Evolutionary conservation across 1,284 basidiomycete species (phyloP).

Genomic region (Fomitopsis palustris): DNA sequence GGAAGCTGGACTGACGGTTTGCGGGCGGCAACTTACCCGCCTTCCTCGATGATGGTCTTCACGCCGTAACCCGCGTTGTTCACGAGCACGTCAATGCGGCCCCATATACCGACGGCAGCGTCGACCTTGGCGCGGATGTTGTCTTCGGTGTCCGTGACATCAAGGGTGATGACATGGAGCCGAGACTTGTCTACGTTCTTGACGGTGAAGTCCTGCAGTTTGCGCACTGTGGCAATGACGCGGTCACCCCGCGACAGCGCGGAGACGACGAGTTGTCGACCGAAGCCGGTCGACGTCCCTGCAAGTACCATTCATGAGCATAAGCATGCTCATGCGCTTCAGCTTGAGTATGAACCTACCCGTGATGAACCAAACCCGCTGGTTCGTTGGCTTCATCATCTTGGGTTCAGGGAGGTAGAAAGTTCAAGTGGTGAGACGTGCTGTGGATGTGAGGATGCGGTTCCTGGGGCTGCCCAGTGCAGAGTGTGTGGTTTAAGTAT

Average conservation of each 20-base stretch:
- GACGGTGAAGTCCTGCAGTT: slow-evolving; percentile 27
- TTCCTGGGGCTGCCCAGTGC: not conserved
- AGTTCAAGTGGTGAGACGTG: not conserved
- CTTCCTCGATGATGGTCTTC: slow-evolving; percentile 32
- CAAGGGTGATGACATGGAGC: slow-evolving; percentile 33
- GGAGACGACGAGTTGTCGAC: slow-evolving; percentile 45
- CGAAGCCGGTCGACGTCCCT: slow-evolving; percentile 62
- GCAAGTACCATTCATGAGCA: too few species aligned
- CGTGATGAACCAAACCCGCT: not conserved
- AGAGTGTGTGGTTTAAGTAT: not conserved
- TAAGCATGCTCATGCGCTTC: too few species aligned
- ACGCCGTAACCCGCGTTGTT: slow-evolving; percentile 52
- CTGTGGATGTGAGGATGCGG: not conserved
- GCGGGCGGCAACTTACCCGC: slow-evolving; percentile 25
- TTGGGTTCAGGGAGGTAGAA: not conserved
- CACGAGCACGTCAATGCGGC: slow-evolving; percentile 54
- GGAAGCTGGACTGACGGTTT: slow-evolving; percentile 9
- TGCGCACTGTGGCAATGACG: slow-evolving; percentile 44
- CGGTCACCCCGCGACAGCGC: slow-evolving; percentile 50
- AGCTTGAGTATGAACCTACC: not conserved
- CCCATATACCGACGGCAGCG: slow-evolving; percentile 40
- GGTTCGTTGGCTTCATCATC: slow-evolving; percentile 2
- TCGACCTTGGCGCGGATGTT: slow-evolving; percentile 35
- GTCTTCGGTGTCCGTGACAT: slow-evolving; percentile 31
- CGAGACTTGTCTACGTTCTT: slow-evolving; percentile 14